Evolutionary conservation across 257 asterid genomes (phyloP), one percentile per base, ranked within the genome.

Genomic region (Solanum rostratum): DNA sequence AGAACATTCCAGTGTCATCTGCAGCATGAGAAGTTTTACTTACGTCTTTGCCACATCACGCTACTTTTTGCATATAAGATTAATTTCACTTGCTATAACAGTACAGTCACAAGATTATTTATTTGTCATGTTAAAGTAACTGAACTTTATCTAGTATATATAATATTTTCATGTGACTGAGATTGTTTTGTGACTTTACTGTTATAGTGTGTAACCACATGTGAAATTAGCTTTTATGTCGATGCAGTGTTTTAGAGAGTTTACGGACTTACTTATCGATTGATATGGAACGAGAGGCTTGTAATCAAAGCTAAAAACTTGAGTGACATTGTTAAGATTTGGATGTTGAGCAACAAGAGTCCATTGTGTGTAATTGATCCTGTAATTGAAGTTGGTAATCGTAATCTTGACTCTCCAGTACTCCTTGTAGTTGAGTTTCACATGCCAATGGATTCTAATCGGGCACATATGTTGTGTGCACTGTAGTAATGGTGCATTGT

Each of bases 401-500:
- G 97, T 92, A 3, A 95, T 63, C 90, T 95, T 94, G 7, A 89
- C 95, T 7, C 98, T 85, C 99, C 99, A 94, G 78, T 94, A 93
- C 9, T 91, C 98, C 88, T 88, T 92, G 89, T 95, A 95, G 83
- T 95, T 95, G 80, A 84, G 73, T 87, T 95, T 95, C 7, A 95
- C 95, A 18, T 94, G 98, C 98, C 98, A 95, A n/a, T 95, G 98
- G 83, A 95, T 94, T 29, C 98, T 91, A 10, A 93, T 81, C 1
- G 98, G 98, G 91, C 98, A 94, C 98, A 95, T 93, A 53, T 95
- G 98, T 91, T 89, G 95, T 5, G 98, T 93, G 88, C 99, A 95
- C 73, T 93, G 97, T 65, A 65, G 12, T 29, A 65, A 29, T 65
- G 73, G 73, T 29, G 73, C 45, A 65, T 65, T 65, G 43, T 65